phyloP scores from a whole-genome alignment of 2,329 filamentous ascomycete species.

The Botrytis sinoallii region DNA sequence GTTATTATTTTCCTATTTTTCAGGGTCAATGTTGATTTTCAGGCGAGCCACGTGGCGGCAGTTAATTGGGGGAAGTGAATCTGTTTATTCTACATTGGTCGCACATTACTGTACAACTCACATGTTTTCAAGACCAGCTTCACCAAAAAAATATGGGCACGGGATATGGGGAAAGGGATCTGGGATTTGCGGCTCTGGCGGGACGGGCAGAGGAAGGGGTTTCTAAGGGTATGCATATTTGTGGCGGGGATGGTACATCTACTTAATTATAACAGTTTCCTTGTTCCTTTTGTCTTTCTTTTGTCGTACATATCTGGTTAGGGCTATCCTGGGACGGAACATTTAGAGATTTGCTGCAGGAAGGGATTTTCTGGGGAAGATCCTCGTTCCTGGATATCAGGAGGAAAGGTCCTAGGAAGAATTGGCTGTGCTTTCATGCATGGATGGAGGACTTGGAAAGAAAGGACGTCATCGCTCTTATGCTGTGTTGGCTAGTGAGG shows the following conservation, averaged over 20 bases:
- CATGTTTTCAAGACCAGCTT: not conserved
- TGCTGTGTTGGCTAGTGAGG: not conserved
- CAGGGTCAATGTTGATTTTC: not conserved
- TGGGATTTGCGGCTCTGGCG: slow-evolving; percentile 6
- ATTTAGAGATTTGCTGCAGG: not conserved
- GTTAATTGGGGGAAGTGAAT: slow-evolving; percentile 6
- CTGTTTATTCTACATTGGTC: slow-evolving; percentile 1
- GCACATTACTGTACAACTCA: slow-evolving; percentile 4
- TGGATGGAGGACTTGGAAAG: not conserved
- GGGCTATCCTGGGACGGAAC: not conserved
- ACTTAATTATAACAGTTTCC: slow-evolving; percentile 9
- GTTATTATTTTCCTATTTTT: slow-evolving; percentile 13
- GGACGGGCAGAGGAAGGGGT: slow-evolving; percentile 1
- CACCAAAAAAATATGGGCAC: slow-evolving; percentile 7
- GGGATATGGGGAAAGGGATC: not conserved
- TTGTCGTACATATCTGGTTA: slow-evolving; percentile 13
- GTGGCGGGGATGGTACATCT: slow-evolving; percentile 6
- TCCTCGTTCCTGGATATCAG: slow-evolving; percentile 3
- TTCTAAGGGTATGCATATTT: slow-evolving; percentile 8
- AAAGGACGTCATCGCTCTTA: not conserved
- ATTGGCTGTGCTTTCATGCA: not conserved
- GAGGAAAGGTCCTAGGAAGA: slow-evolving; percentile 4
- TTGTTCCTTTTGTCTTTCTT: slow-evolving; percentile 1
- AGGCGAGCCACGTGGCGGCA: slow-evolving; percentile 9
- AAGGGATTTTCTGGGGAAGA: slow-evolving; percentile 11